A percentile compares a stretch with the other conserved stretches of the same genome.
Evolutionary conservation across 176 grass and related monocot genomes (phyloP).

Genomic region (Lolium multiflorum): DNA sequence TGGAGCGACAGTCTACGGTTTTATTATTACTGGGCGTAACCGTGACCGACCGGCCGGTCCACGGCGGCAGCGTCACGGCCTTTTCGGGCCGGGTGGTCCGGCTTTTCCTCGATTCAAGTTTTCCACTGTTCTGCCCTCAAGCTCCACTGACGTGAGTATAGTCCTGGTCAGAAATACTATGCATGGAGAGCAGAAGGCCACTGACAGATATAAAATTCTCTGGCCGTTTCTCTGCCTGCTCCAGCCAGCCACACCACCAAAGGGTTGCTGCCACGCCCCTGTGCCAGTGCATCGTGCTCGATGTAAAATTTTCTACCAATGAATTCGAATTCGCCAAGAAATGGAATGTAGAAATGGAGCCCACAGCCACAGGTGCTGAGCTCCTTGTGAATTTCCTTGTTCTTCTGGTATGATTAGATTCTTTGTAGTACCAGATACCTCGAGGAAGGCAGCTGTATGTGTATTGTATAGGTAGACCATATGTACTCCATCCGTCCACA

Average conservation of each 20-base stretch:
- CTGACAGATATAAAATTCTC: conserved; percentile 30
- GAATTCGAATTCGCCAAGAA: background rate
- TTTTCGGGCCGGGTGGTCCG: background rate
- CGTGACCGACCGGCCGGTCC: background rate
- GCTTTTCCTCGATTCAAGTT: background rate
- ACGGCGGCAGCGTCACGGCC: too few relatives aligned
- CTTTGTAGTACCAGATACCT: too few relatives aligned
- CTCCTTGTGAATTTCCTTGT: too few relatives aligned
- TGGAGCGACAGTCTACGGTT: conserved; percentile 7
- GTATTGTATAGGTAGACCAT: too few relatives aligned
- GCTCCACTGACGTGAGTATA: background rate
- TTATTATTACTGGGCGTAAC: background rate
- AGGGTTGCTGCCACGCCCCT: background rate
- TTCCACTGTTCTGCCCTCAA: background rate
- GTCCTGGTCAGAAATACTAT: background rate
- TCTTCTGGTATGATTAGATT: too few relatives aligned
- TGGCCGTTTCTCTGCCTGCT: background rate
- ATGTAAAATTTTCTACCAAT: background rate
- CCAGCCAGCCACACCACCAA: background rate
- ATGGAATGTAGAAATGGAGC: background rate
- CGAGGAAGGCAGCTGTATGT: too few relatives aligned
- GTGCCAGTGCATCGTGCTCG: conserved; percentile 19
- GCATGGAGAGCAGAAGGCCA: background rate
- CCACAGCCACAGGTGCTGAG: too few relatives aligned
- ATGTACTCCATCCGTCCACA: too few relatives aligned